Evolutionary conservation across 305 asterid genomes (phyloP).

Genomic region (Striga hermonthica): DNA sequence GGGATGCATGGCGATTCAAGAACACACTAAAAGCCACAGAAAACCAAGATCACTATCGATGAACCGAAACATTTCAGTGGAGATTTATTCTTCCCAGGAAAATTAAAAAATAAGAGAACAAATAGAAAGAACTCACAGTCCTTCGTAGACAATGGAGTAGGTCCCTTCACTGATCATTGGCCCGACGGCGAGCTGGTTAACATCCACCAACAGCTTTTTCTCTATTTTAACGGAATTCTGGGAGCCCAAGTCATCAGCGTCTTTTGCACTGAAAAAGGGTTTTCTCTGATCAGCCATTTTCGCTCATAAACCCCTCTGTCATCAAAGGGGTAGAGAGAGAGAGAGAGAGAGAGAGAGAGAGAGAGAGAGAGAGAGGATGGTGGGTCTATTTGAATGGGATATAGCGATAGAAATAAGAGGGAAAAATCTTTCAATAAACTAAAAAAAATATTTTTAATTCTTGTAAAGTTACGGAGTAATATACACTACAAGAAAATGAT

Average conservation of each 20-base stretch:
- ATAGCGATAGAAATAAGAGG: slow-evolving; percentile 43
- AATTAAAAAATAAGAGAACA: background rate
- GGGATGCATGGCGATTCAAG: slow-evolving; percentile 30
- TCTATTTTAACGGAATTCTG: slow-evolving; percentile 31
- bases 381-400: slow-evolving; percentile 36
- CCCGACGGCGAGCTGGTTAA: slow-evolving; percentile 40
- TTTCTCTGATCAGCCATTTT: slow-evolving; percentile 44
- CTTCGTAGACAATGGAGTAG: slow-evolving; percentile 51
- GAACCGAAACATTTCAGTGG: background rate
- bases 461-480: slow-evolving; percentile 7
- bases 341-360: slow-evolving; percentile 24
- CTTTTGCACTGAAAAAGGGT: slow-evolving; percentile 26
- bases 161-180: slow-evolving; percentile 49
- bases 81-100: background rate
- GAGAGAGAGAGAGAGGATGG: slow-evolving; percentile 12
- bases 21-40: slow-evolving; percentile 15
- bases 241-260: slow-evolving; percentile 28
- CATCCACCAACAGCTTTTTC: slow-evolving; percentile 41
- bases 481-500: too few relatives aligned
- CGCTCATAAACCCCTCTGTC: slow-evolving; percentile 30
- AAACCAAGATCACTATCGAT: background rate
- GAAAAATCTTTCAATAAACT: slow-evolving; percentile 31
- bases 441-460: slow-evolving; percentile 18
- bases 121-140: slow-evolving; percentile 42
- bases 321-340: slow-evolving; percentile 16